Evolutionary conservation across 805 yeast genomes (phyloP), one percentile per base, ranked within the genome.

Genomic region (Candida sithepensis): DNA sequence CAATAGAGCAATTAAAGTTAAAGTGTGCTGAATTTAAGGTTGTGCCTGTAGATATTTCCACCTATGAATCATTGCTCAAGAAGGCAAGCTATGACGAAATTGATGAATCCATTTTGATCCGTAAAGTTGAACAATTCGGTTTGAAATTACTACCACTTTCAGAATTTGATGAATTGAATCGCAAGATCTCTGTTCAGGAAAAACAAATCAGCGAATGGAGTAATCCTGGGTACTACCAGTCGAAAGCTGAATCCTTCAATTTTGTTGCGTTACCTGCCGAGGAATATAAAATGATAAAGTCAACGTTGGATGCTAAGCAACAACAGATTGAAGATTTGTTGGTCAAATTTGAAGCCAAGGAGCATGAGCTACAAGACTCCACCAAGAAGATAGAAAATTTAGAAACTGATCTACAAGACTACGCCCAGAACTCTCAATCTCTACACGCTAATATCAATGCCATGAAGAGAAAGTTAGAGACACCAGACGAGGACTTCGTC

Each of bases 51-150:
- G 39, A 54, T 13, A 39, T 48, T 34, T 39, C 24, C 26, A 52
- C 52, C 23, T 67, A 60, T 43, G 57, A 59, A 3, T 52, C 49
- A 2, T 47, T 72, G 40, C 42, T 55, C 26, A 51, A 42, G 14
- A 50, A 38, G 6, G 48, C 59, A 6, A 51, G 58, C 28, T 53
- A 54, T 36, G 58, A 56, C 23, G 48, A 49, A 23, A 49, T 56
- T 28, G 54, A 54, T 37, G 57, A 56, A 22, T 34, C 46, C 9
- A 50, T 47, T 12, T 37, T 59, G 36, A 39, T 48, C 3, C 33
- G 50, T 1, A 60, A 60, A 37, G 45, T 56, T 12, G 56, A 48
- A n/a, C 47, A 55, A 1, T 47, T 50, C 16, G 53, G 56, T 5
- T 45, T 57, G 37, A 54, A 41, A 22, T 42, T 60, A 16, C 16